Evolutionary conservation across 2,329 filamentous ascomycete genomes (phyloP).

Genomic region (Trichoderma aggressivum): DNA sequence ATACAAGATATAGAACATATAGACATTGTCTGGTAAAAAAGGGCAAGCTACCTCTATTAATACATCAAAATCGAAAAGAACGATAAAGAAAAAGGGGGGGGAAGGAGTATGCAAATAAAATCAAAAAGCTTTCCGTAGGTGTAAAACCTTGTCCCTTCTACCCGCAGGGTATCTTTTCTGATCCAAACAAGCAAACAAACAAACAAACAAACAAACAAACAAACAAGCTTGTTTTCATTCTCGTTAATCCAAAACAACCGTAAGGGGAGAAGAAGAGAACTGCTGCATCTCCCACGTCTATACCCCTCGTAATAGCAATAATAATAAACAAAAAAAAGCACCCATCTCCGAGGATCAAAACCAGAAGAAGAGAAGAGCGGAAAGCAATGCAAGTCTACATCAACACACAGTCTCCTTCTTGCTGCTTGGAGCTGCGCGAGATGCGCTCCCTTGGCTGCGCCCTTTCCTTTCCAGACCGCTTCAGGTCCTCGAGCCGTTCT

Average conservation of each 20-base stretch:
- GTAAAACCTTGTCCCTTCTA: background rate
- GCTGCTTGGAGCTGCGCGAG: slow-evolving; percentile 76
- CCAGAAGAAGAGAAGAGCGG: background rate
- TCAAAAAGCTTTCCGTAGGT: background rate
- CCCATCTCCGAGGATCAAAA: background rate
- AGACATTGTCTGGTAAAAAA: background rate
- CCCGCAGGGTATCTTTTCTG: background rate
- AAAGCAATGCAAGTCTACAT: slow-evolving; percentile 54
- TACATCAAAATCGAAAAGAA: background rate
- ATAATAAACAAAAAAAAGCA: background rate
- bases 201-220: no score
- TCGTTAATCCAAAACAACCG: background rate
- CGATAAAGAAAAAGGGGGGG: background rate
- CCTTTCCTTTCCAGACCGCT: slow-evolving; percentile 68
- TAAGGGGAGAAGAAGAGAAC: background rate
- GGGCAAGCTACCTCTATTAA: background rate
- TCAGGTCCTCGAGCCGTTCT: slow-evolving; percentile 88
- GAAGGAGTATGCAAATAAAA: background rate
- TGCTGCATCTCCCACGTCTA: background rate
- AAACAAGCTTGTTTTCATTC: background rate
- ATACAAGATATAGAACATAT: background rate
- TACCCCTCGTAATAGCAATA: background rate
- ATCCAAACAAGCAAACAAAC: background rate
- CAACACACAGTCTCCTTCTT: slow-evolving; percentile 81
- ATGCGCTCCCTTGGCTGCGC: slow-evolving; percentile 70